Base-by-base conservation (phyloP, 495 filamentous ascomycete genomes). In the Penicillium nucicola region DNA sequence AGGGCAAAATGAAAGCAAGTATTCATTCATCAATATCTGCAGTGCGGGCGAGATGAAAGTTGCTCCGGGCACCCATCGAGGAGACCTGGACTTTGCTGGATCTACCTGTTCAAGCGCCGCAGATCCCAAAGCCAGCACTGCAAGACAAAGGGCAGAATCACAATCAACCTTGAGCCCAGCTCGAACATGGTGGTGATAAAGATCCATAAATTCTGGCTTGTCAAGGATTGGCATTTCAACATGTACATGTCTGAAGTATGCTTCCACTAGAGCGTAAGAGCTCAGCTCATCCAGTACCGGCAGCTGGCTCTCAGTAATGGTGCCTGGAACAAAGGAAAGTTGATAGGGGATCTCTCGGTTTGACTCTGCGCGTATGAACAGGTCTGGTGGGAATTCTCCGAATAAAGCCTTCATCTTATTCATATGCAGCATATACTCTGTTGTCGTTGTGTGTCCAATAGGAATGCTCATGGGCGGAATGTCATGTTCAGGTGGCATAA, bases 381-480 rank as follows among this genome's bases (percentile, higher is more conserved):
- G 14, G 22, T 52, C 49, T 14, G 34, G 39, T 13, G 49, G 49
- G 12, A 44, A 52, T 19, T 52, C 49, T 2, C 49, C 41, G 14
- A 52, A 36, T 7, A 52, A 34, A 3, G 41, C 15, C 13, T 52
- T 52, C 22, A 45, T 19, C 28, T 28, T 44, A 11, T 20, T 43
- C 31, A 37, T 38, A 18, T 37, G 40, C 9, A 52, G 25, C 39
- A 52, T 42, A 39, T 35, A 35, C 17, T 52, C 40, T 4, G 39
- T 44, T 14, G 49, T 52, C 8, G 49, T 37, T 23, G 40, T 37
- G 33, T 52, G 41, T 0, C 40, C 31, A 11, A 52, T 44, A 5
- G 49, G 49, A 31, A 52, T 52, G 6, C 39, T 44, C 49, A 52
- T 52, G 14, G 49, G 49, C 1, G 44, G 44, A 9, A 46, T 46